phyloP scores from a whole-genome alignment of 169 alveolate species.

The Plasmodium ovale region DNA sequence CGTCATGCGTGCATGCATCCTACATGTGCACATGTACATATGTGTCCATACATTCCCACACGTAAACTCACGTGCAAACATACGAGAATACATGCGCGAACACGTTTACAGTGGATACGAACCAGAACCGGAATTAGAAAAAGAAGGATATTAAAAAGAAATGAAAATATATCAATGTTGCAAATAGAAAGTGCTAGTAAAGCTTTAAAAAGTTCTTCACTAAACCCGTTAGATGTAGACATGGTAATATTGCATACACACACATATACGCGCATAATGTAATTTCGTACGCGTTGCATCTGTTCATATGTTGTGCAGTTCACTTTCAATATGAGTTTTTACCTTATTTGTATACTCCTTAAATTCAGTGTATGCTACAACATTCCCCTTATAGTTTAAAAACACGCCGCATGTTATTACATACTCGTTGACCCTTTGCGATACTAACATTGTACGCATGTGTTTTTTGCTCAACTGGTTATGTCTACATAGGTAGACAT shows the following conservation, averaged over 20 bases:
- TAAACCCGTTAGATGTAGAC: conserved; percentile 76
- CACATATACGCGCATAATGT: not conserved
- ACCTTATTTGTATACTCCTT: not conserved
- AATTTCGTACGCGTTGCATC: too few species aligned
- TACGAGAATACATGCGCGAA: not conserved
- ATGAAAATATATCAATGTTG: conserved; percentile 73
- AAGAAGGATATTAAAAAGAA: conserved; percentile 76
- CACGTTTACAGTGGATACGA: conserved; percentile 77
- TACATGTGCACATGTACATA: not conserved
- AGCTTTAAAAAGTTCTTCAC: conserved; percentile 53
- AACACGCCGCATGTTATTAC: too few species aligned
- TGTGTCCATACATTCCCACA: not conserved
- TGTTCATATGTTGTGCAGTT: too few species aligned
- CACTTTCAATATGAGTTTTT: not conserved
- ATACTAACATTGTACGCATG: too few species aligned
- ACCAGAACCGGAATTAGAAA: conserved; percentile 80
- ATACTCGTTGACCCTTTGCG: too few species aligned
- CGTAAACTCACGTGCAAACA: not conserved
- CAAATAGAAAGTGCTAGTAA: conserved; percentile 61
- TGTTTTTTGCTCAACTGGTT: too few species aligned
- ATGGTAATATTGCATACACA: conserved; percentile 45
- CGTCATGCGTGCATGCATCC: not conserved
- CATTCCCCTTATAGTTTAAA: too few species aligned
- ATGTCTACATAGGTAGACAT: too few species aligned
- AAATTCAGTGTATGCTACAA: not conserved